Evolutionary conservation across 305 asterid genomes (phyloP).

Genomic region (Solanum hybrid): DNA sequence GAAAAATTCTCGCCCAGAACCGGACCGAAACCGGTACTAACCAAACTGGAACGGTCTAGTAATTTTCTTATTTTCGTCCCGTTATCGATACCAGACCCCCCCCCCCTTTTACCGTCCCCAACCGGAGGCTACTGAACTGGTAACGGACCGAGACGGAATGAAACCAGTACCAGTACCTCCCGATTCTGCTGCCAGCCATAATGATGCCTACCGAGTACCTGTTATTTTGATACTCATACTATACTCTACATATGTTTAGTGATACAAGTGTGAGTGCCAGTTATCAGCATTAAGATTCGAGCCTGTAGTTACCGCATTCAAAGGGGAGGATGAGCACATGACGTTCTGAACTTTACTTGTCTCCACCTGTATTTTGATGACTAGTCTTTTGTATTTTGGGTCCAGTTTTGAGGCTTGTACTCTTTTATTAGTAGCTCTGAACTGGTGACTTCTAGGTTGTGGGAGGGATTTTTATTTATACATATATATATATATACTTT

Average conservation of each 20-base stretch:
- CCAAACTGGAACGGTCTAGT: background rate
- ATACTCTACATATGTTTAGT: no score
- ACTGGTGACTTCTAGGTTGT: background rate
- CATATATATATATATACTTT: no score
- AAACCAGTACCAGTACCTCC: no score
- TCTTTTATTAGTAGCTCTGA: background rate
- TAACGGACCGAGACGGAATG: background rate
- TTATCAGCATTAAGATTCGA: background rate
- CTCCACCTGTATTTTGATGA: background rate
- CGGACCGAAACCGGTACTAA: no score
- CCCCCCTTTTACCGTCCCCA: background rate
- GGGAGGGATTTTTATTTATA: background rate
- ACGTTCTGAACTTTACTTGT: background rate
- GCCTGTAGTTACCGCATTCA: rapidly evolving
- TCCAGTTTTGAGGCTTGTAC: background rate
- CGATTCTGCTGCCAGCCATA: background rate
- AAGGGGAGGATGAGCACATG: background rate
- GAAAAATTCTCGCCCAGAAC: no score
- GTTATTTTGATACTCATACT: background rate
- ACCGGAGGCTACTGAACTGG: background rate
- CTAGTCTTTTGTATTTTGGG: background rate
- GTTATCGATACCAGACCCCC: background rate
- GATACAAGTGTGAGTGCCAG: background rate
- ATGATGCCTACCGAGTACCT: background rate
- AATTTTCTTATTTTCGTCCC: background rate